Conservation (phyloP, 306 rosid genomes). For the Corylus americana region DNA sequence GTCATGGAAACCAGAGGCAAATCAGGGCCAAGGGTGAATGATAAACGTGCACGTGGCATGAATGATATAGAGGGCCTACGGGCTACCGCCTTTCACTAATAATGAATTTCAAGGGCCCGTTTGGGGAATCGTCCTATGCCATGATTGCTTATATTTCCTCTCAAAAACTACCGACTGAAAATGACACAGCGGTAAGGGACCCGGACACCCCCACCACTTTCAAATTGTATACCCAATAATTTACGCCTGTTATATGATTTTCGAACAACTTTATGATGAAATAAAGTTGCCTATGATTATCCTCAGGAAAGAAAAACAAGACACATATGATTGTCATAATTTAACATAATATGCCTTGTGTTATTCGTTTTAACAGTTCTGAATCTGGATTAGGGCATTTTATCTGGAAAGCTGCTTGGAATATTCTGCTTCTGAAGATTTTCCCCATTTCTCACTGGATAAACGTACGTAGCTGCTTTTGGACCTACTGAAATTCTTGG, state of each 20-base stretch:
- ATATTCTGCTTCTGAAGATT: too few species aligned
- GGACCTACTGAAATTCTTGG: too few species aligned
- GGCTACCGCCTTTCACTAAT: neutral
- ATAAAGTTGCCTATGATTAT: neutral
- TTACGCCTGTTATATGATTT: too few species aligned
- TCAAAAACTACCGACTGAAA: neutral
- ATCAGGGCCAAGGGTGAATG: neutral
- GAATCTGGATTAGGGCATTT: too few species aligned
- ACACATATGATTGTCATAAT: neutral
- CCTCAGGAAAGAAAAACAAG: neutral
- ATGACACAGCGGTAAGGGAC: neutral
- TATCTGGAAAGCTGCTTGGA: too few species aligned
- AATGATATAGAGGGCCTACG: neutral
- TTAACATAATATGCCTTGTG: neutral
- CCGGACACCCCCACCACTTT: too few species aligned
- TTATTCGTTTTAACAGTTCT: neutral
- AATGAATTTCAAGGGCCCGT: constrained; percentile 1
- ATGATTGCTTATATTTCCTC: neutral
- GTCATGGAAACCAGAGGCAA: too few species aligned
- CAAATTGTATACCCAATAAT: too few species aligned
- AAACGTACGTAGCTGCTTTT: too few species aligned
- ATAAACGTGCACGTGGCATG: too few species aligned
- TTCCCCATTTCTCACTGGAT: too few species aligned
- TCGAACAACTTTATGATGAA: too few species aligned
- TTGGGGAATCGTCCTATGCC: neutral